phyloP scores from a whole-genome alignment of 192 early-diverging fungal species.

The Endogone sp. region DNA sequence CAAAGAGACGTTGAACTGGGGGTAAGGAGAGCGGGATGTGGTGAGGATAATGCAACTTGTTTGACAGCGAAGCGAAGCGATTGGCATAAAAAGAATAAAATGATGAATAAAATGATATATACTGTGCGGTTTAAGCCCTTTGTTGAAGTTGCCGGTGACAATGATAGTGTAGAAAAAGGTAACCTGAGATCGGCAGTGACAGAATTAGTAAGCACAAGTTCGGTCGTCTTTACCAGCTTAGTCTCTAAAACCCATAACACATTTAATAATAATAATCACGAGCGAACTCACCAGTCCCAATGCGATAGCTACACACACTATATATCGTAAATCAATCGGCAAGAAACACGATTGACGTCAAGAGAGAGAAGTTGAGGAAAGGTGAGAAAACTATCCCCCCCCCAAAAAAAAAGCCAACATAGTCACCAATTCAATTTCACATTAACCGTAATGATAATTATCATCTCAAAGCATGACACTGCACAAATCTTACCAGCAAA shows the following conservation, averaged over 20 bases:
- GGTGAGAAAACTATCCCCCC: not conserved
- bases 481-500: too few species aligned
- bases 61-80: not conserved
- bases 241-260: too few species aligned
- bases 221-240: too few species aligned
- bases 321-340: conserved; percentile 15
- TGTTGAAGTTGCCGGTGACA: conserved; percentile 30
- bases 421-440: too few species aligned
- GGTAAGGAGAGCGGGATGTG: not conserved
- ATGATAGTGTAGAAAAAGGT: conserved; percentile 17
- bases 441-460: too few species aligned
- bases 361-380: not conserved
- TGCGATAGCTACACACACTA: not conserved
- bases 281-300: too few species aligned
- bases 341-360: conserved; percentile 12
- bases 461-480: not conserved
- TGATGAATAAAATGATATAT: not conserved
- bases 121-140: conserved; percentile 24
- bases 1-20: conserved; percentile 3
- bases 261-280: too few species aligned
- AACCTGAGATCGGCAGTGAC: conserved; percentile 4
- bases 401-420: too few species aligned
- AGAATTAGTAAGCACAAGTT: too few species aligned
- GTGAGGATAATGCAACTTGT: not conserved
- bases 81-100: not conserved